Evolutionary conservation across 2,329 filamentous ascomycete genomes (phyloP), one percentile per base, ranked within the genome.

Genomic region (Ophiocordyceps polyrhachis-furcata): DNA sequence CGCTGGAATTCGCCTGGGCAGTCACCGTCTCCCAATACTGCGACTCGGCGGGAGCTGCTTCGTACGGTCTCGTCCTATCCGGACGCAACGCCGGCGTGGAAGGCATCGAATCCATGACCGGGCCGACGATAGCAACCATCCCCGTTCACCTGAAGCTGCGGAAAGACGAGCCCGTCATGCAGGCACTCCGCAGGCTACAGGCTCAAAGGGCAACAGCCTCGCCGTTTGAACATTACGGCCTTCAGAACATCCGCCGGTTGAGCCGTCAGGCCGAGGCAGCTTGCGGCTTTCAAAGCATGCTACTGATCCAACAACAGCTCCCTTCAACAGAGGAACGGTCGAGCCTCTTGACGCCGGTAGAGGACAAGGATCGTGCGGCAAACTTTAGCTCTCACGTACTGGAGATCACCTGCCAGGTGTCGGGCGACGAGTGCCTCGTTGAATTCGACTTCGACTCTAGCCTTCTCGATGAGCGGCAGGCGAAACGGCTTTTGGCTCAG

Each of bases 171-270:
- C 17, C 35, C 5, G 19, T 45, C 12, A 17, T 17, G 3, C 13
- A 12, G 6, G 37, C 35, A 20, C 46, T 45, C 14, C 35, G 37
- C 12, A 25, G 37, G 3, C 20, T 45, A 1, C 46, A 47, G 28
- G 13, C 9, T 14, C 35, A 45, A 37, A 41, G 25, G 8, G 44
- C 42, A 3, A 4, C 35, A 9, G 42, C 42, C 14, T 14, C 43
- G 3, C 4, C 25, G 1, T 53, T 49, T 52, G 72, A 81, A 53
- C 75, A 82, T 52, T 62, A 71, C 37, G 73, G 73, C 12, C 57
- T 76, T 35, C 71, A 74, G 28, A 50, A 73, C 47, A 75, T 76
- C 45, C 69, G 73, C 11, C 63, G 66, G 17, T 55, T 76, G 11
- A 71, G 68, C 49, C 57, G 63, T 1, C 70, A 74, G 45, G 64